Evolutionary conservation across 1,284 basidiomycete genomes (phyloP).

Genomic region (Anthracocystis walkeri): DNA sequence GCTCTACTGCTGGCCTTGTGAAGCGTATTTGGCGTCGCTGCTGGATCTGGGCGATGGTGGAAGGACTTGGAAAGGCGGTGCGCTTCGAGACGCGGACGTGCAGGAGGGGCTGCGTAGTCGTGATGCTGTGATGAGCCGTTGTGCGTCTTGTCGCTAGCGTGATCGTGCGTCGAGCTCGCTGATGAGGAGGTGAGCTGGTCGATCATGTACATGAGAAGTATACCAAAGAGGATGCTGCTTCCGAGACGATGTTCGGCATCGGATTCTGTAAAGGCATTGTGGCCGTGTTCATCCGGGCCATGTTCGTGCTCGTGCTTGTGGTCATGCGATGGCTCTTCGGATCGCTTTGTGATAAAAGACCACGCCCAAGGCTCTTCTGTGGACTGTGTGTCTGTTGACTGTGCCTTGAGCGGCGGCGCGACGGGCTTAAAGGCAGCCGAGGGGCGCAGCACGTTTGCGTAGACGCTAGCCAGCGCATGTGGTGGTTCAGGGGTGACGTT

Average conservation of each 20-base stretch:
- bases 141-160: conserved; percentile 17
- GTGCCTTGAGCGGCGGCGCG: conserved; percentile 4
- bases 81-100: conserved; percentile 35
- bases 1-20: conserved; percentile 27
- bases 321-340: conserved; percentile 1
- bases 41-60: conserved; percentile 26
- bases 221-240: conserved; percentile 59
- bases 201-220: conserved; percentile 65
- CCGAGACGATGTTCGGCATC: conserved; percentile 58
- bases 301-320: conserved; percentile 19
- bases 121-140: conserved; percentile 7
- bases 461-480: not conserved
- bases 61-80: conserved; percentile 49
- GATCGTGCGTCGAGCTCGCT: conserved; percentile 4
- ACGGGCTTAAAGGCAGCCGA: conserved; percentile 7
- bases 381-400: not conserved
- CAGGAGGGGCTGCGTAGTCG: conserved; percentile 14
- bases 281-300: conserved; percentile 6
- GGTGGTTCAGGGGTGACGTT: conserved; percentile 21
- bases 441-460: conserved; percentile 18
- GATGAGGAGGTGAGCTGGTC: conserved; percentile 39
- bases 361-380: conserved; percentile 34
- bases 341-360: conserved; percentile 41
- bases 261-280: conserved; percentile 16
- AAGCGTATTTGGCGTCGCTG: conserved; percentile 7